These are phyloP conservation scores for Trichoderma sp. DNA, from an alignment of 2,329 filamentous ascomycete species.

Conservation along the genomic window DNA sequence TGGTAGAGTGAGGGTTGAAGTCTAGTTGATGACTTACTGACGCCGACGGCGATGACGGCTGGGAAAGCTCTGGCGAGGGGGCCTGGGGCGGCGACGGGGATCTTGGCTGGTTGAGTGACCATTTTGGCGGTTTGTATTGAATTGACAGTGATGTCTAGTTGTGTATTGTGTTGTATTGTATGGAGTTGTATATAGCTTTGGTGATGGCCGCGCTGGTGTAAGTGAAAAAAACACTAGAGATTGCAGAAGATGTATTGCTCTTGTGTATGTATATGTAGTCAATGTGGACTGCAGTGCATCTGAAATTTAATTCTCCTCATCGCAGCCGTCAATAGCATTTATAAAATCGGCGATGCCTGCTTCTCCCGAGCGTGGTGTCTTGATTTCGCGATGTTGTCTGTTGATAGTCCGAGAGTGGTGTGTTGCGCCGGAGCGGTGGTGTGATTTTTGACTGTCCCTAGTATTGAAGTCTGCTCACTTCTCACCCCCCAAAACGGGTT, in stretches of 20 bases:
- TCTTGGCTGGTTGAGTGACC: background rate
- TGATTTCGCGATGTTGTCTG: background rate
- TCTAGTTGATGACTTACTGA: background rate
- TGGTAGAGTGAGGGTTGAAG: background rate
- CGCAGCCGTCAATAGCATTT: background rate
- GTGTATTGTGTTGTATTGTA: background rate
- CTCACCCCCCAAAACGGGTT: background rate
- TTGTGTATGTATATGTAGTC: background rate
- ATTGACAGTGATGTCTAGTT: background rate
- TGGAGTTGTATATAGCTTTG: background rate
- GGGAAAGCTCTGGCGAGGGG: background rate
- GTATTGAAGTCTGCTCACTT: background rate
- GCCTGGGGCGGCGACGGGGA: background rate
- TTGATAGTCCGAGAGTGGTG: background rate
- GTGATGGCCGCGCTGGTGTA: background rate
- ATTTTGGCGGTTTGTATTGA: background rate
- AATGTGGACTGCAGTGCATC: background rate
- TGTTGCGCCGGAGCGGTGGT: background rate
- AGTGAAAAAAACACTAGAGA: background rate
- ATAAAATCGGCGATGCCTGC: background rate
- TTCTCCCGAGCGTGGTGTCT: background rate
- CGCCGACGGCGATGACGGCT: background rate
- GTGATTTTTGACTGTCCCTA: background rate
- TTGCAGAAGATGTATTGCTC: background rate
- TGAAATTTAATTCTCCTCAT: background rate